A percentile compares a stretch with the other conserved stretches of the same genome.
Conservation (phyloP, 1,139 yeast species). For the Scheffersomyces parashehatae region DNA sequence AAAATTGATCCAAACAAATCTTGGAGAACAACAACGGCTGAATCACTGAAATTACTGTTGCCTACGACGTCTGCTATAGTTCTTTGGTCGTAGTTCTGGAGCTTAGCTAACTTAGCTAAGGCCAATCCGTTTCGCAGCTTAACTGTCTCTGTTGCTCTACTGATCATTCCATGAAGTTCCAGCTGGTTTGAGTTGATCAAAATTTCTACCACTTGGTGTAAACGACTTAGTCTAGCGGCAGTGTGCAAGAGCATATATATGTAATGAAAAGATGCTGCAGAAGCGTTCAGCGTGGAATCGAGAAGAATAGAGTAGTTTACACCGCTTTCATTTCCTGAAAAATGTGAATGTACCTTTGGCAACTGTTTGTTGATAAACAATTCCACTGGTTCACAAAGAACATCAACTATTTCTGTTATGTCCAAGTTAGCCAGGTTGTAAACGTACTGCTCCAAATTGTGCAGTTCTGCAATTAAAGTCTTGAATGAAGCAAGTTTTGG, state of each 20-base stretch:
- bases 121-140: conserved; percentile 44
- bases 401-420: conserved; percentile 50
- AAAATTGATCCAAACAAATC: conserved; percentile 73
- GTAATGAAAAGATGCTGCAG: conserved; percentile 55
- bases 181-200: conserved; percentile 46
- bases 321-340: conserved; percentile 17
- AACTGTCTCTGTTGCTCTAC: conserved; percentile 64
- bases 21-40: conserved; percentile 59
- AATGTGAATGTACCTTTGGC: conserved; percentile 33
- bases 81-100: conserved; percentile 28
- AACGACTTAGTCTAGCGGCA: conserved; percentile 60
- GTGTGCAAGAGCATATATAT: conserved; percentile 58
- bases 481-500: conserved; percentile 38
- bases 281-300: conserved; percentile 28
- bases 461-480: conserved; percentile 38
- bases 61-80: conserved; percentile 23
- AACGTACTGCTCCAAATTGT: conserved; percentile 55
- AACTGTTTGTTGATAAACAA: conserved; percentile 32
- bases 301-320: conserved; percentile 32
- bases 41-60: conserved; percentile 37
- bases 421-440: conserved; percentile 61
- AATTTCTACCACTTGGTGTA: conserved; percentile 61
- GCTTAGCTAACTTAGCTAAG: conserved; percentile 33
- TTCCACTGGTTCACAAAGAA: conserved; percentile 46
- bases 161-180: conserved; percentile 52